phyloP scores from a whole-genome alignment of 371 early-diverging fungal genomes.

The Zopfochytrium polystomum region DNA sequence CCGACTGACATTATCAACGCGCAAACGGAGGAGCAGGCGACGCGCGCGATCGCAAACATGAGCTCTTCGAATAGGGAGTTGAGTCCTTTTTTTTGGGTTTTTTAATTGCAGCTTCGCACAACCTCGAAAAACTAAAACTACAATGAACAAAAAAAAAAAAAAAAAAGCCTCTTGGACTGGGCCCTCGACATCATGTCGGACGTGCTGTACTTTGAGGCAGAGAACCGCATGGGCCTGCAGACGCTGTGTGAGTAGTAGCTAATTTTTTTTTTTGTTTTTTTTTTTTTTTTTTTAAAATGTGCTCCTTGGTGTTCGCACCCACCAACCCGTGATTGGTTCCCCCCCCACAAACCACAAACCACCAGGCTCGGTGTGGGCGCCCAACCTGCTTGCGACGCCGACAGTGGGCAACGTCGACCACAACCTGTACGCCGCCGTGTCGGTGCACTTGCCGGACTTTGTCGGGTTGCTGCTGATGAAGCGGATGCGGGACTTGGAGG shows the following conservation, averaged over 20 bases:
- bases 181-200: slow-evolving; percentile 28
- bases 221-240: slow-evolving; percentile 24
- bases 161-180: no score
- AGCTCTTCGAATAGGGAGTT: slow-evolving; percentile 16
- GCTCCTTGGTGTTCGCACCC: no score
- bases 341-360: neutral
- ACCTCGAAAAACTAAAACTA: neutral
- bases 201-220: slow-evolving; percentile 14
- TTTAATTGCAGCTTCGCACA: neutral
- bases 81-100: slow-evolving; percentile 2
- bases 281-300: neutral
- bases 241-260: slow-evolving; percentile 14
- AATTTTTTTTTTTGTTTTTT: no score
- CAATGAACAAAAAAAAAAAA: slow-evolving; percentile 1
- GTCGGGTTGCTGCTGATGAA: slow-evolving; percentile 22
- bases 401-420: neutral
- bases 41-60: slow-evolving; percentile 4
- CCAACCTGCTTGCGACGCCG: slow-evolving; percentile 10
- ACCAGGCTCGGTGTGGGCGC: slow-evolving; percentile 28
- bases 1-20: slow-evolving; percentile 13
- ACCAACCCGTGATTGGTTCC: neutral
- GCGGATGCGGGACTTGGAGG: slow-evolving; percentile 20
- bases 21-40: slow-evolving; percentile 14
- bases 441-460: slow-evolving; percentile 19
- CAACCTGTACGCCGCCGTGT: slow-evolving; percentile 12